phyloP scores from a whole-genome alignment of 495 filamentous ascomycete species.

The Friedmanniomyces endolithicus region DNA sequence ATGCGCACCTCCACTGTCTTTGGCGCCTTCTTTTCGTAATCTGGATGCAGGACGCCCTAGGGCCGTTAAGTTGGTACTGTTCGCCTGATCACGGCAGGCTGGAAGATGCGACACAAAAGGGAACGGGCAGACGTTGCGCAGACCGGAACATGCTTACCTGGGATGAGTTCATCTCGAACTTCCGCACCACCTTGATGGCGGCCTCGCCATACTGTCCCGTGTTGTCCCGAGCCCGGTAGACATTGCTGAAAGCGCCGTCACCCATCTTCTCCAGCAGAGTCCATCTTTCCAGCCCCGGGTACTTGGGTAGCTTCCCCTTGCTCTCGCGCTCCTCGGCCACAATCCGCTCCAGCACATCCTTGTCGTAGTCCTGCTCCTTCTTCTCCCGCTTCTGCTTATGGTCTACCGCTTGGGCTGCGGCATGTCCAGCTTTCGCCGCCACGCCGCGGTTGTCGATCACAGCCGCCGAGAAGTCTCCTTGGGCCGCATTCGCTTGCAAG shows the following conservation, averaged over 20 bases:
- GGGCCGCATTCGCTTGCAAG: constrained; percentile 27
- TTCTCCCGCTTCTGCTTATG: constrained; percentile 36
- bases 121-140: constrained; percentile 11
- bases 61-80: constrained; percentile 27
- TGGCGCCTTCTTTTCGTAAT: constrained; percentile 77
- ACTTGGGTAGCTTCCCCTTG: constrained; percentile 74
- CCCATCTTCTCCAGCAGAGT: constrained; percentile 94
- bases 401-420: constrained; percentile 42
- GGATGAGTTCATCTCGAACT: constrained; percentile 95
- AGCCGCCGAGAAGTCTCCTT: constrained; percentile 43
- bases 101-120: neutral
- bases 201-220: constrained; percentile 60
- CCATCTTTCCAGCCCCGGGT: constrained; percentile 87
- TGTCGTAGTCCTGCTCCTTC: constrained; percentile 43
- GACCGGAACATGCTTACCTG: constrained; percentile 57
- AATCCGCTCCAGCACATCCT: constrained; percentile 62
- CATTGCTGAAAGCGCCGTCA: constrained; percentile 97
- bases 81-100: neutral
- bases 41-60: constrained; percentile 87
- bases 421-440: constrained; percentile 51
- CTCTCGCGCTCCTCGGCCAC: constrained; percentile 81
- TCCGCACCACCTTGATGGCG: constrained; percentile 96
- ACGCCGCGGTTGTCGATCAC: constrained; percentile 48
- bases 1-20: constrained; percentile 94
- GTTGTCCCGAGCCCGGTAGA: constrained; percentile 75